phyloP scores from a whole-genome alignment of 768 basidiomycete genomes.

The Hygrophoropsis aurantiaca region DNA sequence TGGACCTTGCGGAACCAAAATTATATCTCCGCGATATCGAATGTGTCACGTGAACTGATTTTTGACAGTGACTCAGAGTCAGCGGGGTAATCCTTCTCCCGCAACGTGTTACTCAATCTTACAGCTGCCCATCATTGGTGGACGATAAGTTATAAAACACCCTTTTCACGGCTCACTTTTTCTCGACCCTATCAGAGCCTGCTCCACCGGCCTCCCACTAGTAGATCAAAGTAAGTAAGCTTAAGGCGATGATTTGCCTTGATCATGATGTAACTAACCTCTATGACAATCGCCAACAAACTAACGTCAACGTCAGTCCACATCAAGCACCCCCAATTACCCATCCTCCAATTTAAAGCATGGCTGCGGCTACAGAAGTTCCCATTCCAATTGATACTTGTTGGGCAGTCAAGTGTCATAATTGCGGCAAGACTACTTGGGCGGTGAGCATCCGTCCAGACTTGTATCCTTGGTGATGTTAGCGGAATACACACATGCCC shows the following conservation, averaged over 20 bases:
- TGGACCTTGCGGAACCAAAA: no score
- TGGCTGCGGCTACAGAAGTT: conserved; percentile 18
- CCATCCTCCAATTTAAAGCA: conserved; percentile 27
- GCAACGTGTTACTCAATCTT: no score
- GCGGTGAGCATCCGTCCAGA: conserved; percentile 43
- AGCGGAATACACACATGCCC: conserved; percentile 15
- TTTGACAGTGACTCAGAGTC: no score
- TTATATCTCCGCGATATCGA: no score
- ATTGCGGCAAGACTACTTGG: conserved; percentile 74
- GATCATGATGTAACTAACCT: conserved; percentile 3
- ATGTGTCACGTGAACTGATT: no score
- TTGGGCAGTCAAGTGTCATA: conserved; percentile 54
- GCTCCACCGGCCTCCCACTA: not conserved
- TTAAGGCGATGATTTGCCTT: conserved; percentile 1
- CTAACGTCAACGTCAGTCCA: not conserved
- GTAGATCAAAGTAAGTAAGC: not conserved
- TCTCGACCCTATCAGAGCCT: no score
- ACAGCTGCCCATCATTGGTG: no score
- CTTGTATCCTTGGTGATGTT: conserved; percentile 25
- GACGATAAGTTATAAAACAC: no score
- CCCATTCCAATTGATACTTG: conserved; percentile 52
- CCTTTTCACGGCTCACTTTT: no score
- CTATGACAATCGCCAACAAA: conserved; percentile 4
- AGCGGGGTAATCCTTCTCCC: no score
- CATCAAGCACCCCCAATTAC: conserved; percentile 29